These are phyloP conservation scores for Hibiscus trionum DNA, from an alignment of 345 rosid genomes.

Conservation along the genomic window DNA sequence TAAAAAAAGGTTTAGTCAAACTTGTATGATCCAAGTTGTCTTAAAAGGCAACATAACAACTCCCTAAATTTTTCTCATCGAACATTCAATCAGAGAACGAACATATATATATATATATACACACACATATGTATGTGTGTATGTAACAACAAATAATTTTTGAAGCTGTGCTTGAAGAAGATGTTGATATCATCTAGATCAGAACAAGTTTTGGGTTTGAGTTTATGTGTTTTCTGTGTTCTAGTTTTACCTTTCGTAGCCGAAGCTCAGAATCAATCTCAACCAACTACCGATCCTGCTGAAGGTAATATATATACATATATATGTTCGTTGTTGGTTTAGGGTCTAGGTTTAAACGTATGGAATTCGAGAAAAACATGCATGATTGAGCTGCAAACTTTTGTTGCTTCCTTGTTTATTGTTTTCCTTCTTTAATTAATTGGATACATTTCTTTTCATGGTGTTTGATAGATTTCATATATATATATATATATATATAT, in stretches of 20 bases:
- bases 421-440: not conserved
- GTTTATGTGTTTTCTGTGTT: not conserved
- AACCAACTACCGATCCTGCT: conserved; percentile 9
- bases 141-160: not conserved
- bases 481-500: too few species aligned
- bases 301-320: conserved; percentile 1
- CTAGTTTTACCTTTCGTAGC: not conserved
- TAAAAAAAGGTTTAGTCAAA: not conserved
- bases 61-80: not conserved
- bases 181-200: not conserved
- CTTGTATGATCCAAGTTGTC: not conserved
- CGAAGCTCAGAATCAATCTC: conserved; percentile 3
- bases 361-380: not conserved
- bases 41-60: not conserved
- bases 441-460: not conserved
- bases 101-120: not conserved
- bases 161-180: not conserved
- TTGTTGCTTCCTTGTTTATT: too few species aligned
- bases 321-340: not conserved
- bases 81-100: not conserved
- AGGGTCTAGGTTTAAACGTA: too few species aligned
- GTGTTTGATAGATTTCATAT: not conserved
- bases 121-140: not conserved
- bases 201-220: not conserved
- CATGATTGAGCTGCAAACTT: not conserved